Conservation (phyloP, 495 filamentous ascomycete genomes). For the Penicillium turbatum region DNA sequence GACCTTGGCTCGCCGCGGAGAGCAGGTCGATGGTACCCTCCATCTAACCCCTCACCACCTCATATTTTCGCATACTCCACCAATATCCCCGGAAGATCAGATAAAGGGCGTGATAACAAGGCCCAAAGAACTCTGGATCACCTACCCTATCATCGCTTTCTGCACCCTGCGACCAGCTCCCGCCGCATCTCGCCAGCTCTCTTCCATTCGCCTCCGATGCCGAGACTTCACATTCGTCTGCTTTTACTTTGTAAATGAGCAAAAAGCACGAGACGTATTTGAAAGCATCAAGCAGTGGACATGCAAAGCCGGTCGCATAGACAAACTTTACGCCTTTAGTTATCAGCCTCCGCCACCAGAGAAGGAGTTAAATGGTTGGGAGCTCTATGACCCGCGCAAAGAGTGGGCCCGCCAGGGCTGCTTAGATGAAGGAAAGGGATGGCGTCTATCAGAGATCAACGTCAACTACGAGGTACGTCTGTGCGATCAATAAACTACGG, state of each 20-base stretch:
- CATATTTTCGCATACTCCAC: constrained; percentile 55
- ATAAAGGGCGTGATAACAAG: constrained; percentile 34
- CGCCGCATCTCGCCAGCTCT: constrained; percentile 63
- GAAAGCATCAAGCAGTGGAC: constrained; percentile 81
- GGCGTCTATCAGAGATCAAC: constrained; percentile 92
- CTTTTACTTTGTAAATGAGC: constrained; percentile 78
- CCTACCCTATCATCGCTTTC: constrained; percentile 82
- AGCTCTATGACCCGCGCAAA: constrained; percentile 76
- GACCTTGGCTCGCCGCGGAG: constrained; percentile 57
- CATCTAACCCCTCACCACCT: constrained; percentile 64
- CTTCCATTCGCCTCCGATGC: constrained; percentile 82
- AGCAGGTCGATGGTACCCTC: constrained; percentile 56
- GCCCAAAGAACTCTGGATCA: constrained; percentile 83
- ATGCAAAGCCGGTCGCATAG: constrained; percentile 76
- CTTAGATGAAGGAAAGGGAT: constrained; percentile 70
- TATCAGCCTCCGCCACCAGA: constrained; percentile 73
- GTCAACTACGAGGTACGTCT: constrained; percentile 62
- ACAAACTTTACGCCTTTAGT: constrained; percentile 87
- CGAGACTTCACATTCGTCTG: constrained; percentile 91
- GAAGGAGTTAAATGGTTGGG: constrained; percentile 75
- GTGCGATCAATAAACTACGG: background rate
- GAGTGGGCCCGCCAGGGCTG: constrained; percentile 82
- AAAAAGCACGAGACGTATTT: constrained; percentile 76
- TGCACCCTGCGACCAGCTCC: constrained; percentile 70
- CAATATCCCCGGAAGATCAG: constrained; percentile 30